Evolutionary conservation across 257 asterid genomes (phyloP), one percentile per base, ranked within the genome.

Genomic region (Nicotiana noctiflora): DNA sequence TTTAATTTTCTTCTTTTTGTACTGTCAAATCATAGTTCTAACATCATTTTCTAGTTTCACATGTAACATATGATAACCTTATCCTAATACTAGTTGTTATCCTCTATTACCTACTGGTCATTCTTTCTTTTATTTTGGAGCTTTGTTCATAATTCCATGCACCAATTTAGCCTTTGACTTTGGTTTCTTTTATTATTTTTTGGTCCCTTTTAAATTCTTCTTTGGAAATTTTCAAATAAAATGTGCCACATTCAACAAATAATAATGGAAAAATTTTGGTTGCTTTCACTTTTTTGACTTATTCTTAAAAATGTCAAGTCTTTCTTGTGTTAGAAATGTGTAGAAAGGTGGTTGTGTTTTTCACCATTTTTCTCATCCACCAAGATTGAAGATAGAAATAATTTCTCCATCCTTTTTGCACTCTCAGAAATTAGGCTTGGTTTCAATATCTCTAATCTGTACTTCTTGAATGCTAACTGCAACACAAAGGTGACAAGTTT

Each of bases 221-320:
- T 60, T 79, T 2, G 34, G 84, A 79, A 79, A 65, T 75, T 37
- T 81, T 85, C 85, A 85, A 82, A 80, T 31, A 56, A 77, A 29
- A 64, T 84, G 19, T 46, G 59, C 81, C 51, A 13, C 44, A 34
- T 79, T 72, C 62, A 83, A 60, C 49, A 59, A 70, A 60, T 55
- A 80, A 61, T 66, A 67, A 34, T 44, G 8, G 6, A 79, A 27
- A 61, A 21, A 52, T 21, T 34, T 6, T 62, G 68, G 18, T 62
- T 72, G 44, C 52, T 74, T 63, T 31, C 80, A 56, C 13, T 70
- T 84, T 55, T 67, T 57, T 63, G 74, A 77, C 77, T 62, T 40
- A 40, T 21, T 70, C 21, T 70, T 70, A 44, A 11, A 80, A 76
- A 59, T 27, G 23, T 21, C 19, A n/a, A 13, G 80, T 81, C 70